phyloP scores from a whole-genome alignment of 1,284 basidiomycete species.

The Tilletia caries region DNA sequence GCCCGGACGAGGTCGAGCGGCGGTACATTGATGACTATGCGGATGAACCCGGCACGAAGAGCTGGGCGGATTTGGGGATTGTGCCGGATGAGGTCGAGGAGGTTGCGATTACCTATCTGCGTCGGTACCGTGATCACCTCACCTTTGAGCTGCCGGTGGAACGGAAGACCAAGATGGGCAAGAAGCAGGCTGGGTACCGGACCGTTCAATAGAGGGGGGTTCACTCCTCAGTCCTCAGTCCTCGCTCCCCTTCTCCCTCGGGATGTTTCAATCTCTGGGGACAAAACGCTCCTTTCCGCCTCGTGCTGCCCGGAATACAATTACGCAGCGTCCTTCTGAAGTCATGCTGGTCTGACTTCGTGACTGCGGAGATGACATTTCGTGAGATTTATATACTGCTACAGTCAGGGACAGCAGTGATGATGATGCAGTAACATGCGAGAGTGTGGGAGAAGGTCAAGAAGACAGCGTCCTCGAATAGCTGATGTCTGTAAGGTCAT shows the following conservation, averaged over 20 bases:
- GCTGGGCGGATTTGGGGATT: conserved; percentile 60
- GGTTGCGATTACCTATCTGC: conserved; percentile 83
- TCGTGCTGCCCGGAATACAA: no score
- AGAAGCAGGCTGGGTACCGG: conserved; percentile 13
- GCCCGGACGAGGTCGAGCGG: conserved; percentile 84
- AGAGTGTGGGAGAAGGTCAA: no score
- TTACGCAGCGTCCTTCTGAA: no score
- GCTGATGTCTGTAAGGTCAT: no score
- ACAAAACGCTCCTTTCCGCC: neutral
- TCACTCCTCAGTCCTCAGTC: neutral
- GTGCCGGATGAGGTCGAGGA: conserved; percentile 82
- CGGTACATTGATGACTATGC: conserved; percentile 76
- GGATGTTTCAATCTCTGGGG: neutral
- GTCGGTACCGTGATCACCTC: conserved; percentile 75
- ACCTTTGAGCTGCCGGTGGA: conserved; percentile 57
- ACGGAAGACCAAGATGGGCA: conserved; percentile 27
- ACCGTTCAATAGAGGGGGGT: conserved; percentile 12
- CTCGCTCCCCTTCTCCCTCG: neutral
- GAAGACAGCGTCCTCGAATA: no score
- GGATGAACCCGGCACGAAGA: conserved; percentile 56
- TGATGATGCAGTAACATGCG: neutral
- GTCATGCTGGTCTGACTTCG: no score
- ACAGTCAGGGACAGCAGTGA: no score
- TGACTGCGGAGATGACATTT: no score
- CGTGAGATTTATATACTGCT: neutral